Conservation (phyloP, 305 asterid genomes). For the Fraxinus greggii region DNA sequence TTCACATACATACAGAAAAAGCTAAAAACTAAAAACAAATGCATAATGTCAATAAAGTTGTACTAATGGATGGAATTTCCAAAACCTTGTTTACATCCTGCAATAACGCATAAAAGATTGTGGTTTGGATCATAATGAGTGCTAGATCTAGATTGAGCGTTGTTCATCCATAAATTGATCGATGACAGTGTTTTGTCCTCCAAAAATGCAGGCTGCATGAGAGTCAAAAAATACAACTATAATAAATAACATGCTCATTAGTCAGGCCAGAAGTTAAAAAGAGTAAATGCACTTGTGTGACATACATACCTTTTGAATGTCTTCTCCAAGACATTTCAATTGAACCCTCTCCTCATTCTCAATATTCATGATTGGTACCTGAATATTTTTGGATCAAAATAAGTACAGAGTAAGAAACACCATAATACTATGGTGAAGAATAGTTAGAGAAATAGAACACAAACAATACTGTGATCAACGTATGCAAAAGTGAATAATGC, state of each 20-base stretch:
- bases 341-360: slow-evolving; percentile 76
- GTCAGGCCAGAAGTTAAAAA: not conserved
- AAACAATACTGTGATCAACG: slow-evolving; percentile 11
- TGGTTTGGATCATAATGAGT: slow-evolving; percentile 58
- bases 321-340: slow-evolving; percentile 69
- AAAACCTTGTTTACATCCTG: slow-evolving; percentile 48
- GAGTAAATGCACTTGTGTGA: slow-evolving; percentile 23
- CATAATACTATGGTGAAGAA: not conserved
- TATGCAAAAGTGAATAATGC: not conserved
- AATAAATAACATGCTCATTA: not conserved
- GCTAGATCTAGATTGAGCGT: slow-evolving; percentile 46
- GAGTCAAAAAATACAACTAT: not conserved
- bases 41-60: not conserved
- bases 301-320: slow-evolving; percentile 57
- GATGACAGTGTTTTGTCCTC: slow-evolving; percentile 38
- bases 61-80: not conserved
- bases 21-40: not conserved
- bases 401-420: not conserved
- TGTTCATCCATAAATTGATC: slow-evolving; percentile 54
- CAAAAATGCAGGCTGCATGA: slow-evolving; percentile 43
- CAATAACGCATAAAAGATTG: slow-evolving; percentile 45
- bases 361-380: slow-evolving; percentile 72
- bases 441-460: slow-evolving; percentile 6
- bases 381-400: slow-evolving; percentile 26
- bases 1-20: not conserved